These are phyloP conservation scores for Tetragonia tetragonoides DNA, from an alignment of 148 eudicot species.

Conservation along the genomic window DNA sequence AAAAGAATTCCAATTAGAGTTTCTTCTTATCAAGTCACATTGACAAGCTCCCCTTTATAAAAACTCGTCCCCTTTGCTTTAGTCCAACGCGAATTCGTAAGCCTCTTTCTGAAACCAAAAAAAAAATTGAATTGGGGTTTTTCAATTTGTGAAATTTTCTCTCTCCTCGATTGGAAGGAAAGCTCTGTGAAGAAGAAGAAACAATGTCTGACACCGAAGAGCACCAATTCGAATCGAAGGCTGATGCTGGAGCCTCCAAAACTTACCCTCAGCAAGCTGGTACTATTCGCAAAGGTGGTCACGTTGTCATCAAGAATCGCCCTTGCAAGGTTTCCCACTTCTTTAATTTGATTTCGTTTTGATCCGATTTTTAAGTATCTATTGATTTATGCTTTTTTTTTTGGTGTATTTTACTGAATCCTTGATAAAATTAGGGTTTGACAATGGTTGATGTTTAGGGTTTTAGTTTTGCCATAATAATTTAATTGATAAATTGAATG, in stretches of 20 bases:
- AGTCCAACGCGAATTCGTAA: no score
- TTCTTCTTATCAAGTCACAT: no score
- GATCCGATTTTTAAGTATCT: background rate
- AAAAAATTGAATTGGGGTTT: background rate
- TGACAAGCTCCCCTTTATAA: no score
- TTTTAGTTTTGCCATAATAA: no score
- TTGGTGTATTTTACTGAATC: background rate
- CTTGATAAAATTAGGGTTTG: no score
- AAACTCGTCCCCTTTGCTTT: no score
- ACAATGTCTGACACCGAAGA: conserved; percentile 29
- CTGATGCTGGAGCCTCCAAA: conserved; percentile 28
- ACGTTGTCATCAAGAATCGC: conserved; percentile 25
- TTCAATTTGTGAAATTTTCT: background rate
- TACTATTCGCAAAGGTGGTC: conserved; percentile 23
- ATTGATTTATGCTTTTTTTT: no score
- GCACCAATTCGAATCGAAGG: conserved; percentile 31
- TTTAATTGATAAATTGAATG: no score
- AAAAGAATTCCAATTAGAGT: no score
- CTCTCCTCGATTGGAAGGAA: background rate
- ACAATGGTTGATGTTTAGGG: no score
- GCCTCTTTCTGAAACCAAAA: no score
- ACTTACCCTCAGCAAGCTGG: conserved; percentile 32
- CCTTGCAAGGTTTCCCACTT: conserved; percentile 24
- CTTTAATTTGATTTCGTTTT: background rate
- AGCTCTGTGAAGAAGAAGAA: background rate